These are phyloP conservation scores for Ballota nigra DNA, from an alignment of 257 asterid genomes.

Conservation along the genomic window DNA sequence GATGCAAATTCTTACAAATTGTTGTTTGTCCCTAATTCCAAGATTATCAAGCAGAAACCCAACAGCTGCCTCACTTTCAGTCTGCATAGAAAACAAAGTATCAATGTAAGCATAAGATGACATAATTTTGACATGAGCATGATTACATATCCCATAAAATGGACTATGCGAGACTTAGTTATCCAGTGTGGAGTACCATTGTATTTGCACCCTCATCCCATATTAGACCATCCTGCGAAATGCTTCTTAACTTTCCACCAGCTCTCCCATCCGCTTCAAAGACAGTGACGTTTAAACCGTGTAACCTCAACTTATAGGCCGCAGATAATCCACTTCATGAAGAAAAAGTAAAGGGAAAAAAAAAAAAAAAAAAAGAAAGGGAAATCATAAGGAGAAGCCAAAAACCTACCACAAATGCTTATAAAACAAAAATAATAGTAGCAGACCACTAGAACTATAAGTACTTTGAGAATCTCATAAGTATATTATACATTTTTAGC, in stretches of 20 bases:
- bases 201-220: conserved; percentile 99
- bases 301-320: conserved; percentile 79
- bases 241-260: conserved; percentile 82
- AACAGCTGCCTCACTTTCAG: conserved; percentile 76
- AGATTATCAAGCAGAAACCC: conserved; percentile 81
- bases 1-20: conserved; percentile 49
- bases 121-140: background rate
- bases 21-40: conserved; percentile 73
- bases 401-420: background rate
- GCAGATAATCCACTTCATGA: conserved; percentile 84
- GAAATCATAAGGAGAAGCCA: background rate
- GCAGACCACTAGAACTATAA: background rate
- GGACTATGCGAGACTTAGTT: conserved; percentile 7
- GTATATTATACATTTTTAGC: background rate
- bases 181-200: conserved; percentile 49
- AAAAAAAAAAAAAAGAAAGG: too few species aligned
- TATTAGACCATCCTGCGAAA: conserved; percentile 62
- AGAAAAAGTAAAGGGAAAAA: background rate
- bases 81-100: conserved; percentile 42
- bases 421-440: background rate
- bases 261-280: conserved; percentile 79
- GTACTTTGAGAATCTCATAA: background rate
- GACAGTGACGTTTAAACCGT: conserved; percentile 77
- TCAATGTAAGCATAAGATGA: background rate
- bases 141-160: conserved; percentile 18